Percentiles rank a stretch among this genome's conserved stretches.
These are phyloP conservation scores for Ascochyta fabae DNA, from an alignment of 2,329 filamentous ascomycete genomes.

Conservation along the genomic window DNA sequence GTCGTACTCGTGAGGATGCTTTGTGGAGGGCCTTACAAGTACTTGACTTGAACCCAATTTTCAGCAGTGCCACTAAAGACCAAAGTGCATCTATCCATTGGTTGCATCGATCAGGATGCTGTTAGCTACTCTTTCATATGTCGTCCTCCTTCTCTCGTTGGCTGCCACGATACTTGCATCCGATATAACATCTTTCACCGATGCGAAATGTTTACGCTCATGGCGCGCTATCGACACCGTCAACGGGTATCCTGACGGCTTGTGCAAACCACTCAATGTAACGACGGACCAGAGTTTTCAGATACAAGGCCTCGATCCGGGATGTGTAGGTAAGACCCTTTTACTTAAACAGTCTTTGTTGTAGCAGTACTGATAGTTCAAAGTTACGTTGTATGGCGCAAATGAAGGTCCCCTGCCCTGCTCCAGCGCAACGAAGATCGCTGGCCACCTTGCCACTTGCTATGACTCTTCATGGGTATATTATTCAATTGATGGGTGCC, in stretches of 20 bases:
- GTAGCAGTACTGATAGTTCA: not conserved
- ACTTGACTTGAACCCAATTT: no score
- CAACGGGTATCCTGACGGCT: constrained; percentile 28
- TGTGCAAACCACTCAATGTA: constrained; percentile 24
- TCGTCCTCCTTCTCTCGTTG: not conserved
- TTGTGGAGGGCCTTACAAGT: no score
- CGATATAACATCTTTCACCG: constrained; percentile 23
- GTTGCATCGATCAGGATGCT: not conserved
- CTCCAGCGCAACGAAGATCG: constrained; percentile 24
- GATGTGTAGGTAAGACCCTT: constrained; percentile 29
- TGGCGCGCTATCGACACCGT: constrained; percentile 19
- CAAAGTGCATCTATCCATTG: no score
- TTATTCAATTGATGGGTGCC: constrained; percentile 37
- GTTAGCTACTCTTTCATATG: no score
- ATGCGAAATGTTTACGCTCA: constrained; percentile 19
- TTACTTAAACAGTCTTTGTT: not conserved
- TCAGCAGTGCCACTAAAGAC: no score
- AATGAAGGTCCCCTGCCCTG: constrained; percentile 22
- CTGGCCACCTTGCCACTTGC: constrained; percentile 31
- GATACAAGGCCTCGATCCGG: constrained; percentile 31
- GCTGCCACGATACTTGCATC: constrained; percentile 6
- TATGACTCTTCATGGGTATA: constrained; percentile 39
- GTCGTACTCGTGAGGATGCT: no score
- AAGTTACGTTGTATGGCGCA: constrained; percentile 37
- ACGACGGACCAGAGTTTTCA: constrained; percentile 28